phyloP scores from a whole-genome alignment of 148 eudicot species.

The Vaccinium darrowii region DNA sequence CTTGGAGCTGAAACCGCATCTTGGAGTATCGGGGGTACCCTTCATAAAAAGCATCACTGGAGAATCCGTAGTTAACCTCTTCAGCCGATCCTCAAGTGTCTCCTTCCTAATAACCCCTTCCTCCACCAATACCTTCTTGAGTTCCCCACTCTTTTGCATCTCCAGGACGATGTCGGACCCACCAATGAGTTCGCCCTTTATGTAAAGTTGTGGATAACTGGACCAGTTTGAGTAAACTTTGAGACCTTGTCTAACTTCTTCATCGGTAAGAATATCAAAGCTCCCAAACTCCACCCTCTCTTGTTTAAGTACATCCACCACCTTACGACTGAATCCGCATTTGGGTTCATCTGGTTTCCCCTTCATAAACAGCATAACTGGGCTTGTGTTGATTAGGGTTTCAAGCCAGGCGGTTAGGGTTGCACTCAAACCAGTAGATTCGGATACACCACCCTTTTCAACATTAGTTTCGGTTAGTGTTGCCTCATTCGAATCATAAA shows the following conservation, averaged over 20 bases:
- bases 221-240: constrained; percentile 97
- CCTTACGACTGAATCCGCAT: constrained; percentile 94
- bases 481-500: constrained; percentile 24
- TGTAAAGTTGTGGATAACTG: constrained; percentile 95
- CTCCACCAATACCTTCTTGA: constrained; percentile 55
- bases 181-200: constrained; percentile 89
- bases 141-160: constrained; percentile 98
- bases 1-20: constrained; percentile 91
- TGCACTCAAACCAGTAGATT: constrained; percentile 63
- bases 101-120: constrained; percentile 43
- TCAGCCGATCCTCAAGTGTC: constrained; percentile 59
- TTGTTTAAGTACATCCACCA: constrained; percentile 77
- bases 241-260: constrained; percentile 92
- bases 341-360: constrained; percentile 85
- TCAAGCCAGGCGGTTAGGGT: constrained; percentile 50
- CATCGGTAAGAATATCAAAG: constrained; percentile 79
- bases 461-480: constrained; percentile 30
- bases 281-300: constrained; percentile 64
- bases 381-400: constrained; percentile 53
- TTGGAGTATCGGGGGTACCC: constrained; percentile 85
- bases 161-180: constrained; percentile 93
- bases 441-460: constrained; percentile 47
- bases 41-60: constrained; percentile 89
- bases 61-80: constrained; percentile 52
- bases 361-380: constrained; percentile 92